Evolutionary conservation across 768 basidiomycete species (phyloP).

Genomic region (Boletus bicolor): DNA sequence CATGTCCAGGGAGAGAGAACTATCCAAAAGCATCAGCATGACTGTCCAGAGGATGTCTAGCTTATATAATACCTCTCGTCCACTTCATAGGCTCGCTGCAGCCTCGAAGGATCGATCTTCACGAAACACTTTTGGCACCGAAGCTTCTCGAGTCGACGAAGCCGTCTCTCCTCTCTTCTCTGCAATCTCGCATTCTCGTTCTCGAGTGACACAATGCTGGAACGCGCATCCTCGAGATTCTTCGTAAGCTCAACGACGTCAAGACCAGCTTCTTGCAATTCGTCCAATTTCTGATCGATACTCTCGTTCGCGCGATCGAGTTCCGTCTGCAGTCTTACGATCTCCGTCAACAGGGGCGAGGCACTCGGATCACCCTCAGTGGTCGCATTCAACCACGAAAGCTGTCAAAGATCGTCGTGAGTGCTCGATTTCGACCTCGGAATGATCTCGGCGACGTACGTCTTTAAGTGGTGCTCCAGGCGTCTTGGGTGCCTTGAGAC

Average conservation of each 20-base stretch:
- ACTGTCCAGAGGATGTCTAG: background rate
- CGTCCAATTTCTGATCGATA: conserved; percentile 86
- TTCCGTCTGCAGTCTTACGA: conserved; percentile 68
- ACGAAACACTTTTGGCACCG: conserved; percentile 69
- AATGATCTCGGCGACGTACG: conserved; percentile 40
- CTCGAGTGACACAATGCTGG: conserved; percentile 53
- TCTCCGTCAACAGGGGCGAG: conserved; percentile 67
- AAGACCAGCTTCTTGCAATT: conserved; percentile 76
- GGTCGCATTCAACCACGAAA: conserved; percentile 71
- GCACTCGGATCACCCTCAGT: conserved; percentile 49
- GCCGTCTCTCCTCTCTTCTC: conserved; percentile 67
- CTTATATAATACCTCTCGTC: conserved; percentile 58
- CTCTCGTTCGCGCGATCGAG: conserved; percentile 78
- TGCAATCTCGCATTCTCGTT: conserved; percentile 64
- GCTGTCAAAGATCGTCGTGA: conserved; percentile 36
- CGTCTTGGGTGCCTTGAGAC: conserved; percentile 66
- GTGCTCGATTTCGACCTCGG: background rate
- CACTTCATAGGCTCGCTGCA: conserved; percentile 38
- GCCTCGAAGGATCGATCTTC: conserved; percentile 51
- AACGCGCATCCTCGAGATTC: conserved; percentile 69
- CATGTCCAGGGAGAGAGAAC: conserved; percentile 47
- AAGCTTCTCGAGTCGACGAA: conserved; percentile 54
- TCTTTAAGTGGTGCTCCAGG: conserved; percentile 78
- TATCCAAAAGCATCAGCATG: conserved; percentile 26
- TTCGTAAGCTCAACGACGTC: conserved; percentile 68